phyloP scores from a whole-genome alignment of 2,329 filamentous ascomycete genomes.

The Aspergillus pseudoviridinutans region DNA sequence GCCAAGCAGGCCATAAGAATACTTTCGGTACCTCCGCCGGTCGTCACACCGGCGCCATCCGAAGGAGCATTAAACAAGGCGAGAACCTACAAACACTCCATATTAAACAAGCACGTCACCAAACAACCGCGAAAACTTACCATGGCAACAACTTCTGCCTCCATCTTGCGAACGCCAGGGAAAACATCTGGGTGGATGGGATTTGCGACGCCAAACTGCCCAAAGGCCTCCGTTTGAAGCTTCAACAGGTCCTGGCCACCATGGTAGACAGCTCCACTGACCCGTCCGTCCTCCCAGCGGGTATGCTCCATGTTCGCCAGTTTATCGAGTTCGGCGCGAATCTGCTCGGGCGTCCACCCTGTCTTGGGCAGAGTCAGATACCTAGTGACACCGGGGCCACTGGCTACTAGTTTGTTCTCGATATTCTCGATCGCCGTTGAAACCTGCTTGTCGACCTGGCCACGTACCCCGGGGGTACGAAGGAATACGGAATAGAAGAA shows the following conservation, averaged over 20 bases:
- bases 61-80: constrained; percentile 83
- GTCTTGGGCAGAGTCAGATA: constrained; percentile 76
- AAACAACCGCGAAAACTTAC: constrained; percentile 44
- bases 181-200: constrained; percentile 98
- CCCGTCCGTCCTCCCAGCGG: constrained; percentile 91
- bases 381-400: constrained; percentile 64
- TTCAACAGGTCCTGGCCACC: constrained; percentile 77
- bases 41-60: constrained; percentile 82
- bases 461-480: constrained; percentile 77
- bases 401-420: constrained; percentile 76
- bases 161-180: constrained; percentile 97
- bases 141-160: constrained; percentile 97
- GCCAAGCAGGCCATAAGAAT: constrained; percentile 93
- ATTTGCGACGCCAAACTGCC: constrained; percentile 90
- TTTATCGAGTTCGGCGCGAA: constrained; percentile 73
- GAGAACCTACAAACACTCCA: constrained; percentile 49
- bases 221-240: constrained; percentile 88
- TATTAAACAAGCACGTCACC: constrained; percentile 5
- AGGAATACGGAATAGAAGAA: constrained; percentile 82
- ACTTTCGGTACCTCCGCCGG: constrained; percentile 89
- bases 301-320: constrained; percentile 88
- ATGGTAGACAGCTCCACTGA: constrained; percentile 94
- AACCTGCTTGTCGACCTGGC: constrained; percentile 80
- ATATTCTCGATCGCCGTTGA: constrained; percentile 74
- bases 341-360: constrained; percentile 74